Evolutionary conservation across 352 stramenopile species (phyloP).

Genomic region (Phytophthora rubi): DNA sequence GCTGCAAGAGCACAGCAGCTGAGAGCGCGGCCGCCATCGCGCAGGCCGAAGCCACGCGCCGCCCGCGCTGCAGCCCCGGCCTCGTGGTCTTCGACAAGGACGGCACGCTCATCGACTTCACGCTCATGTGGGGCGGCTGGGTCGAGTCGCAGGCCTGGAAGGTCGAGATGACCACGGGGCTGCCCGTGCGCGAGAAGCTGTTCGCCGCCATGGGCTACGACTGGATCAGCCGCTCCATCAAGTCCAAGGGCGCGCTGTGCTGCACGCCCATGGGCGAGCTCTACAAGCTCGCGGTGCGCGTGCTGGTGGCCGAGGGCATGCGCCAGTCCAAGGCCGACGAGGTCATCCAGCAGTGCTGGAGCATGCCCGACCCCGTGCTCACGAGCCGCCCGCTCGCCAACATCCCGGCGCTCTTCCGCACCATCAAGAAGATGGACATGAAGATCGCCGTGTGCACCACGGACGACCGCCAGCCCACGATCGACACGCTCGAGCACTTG

Average conservation of each 20-base stretch:
- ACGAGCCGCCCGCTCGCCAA: constrained; percentile 79
- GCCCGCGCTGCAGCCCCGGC: constrained; percentile 56
- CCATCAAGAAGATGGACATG: constrained; percentile 85
- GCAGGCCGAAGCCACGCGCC: constrained; percentile 30
- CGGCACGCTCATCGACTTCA: constrained; percentile 91
- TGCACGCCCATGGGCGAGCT: constrained; percentile 88
- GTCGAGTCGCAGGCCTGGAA: constrained; percentile 86
- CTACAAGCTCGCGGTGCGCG: constrained; percentile 80
- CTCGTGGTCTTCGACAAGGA: constrained; percentile 92
- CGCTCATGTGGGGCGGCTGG: constrained; percentile 90
- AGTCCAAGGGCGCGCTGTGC: constrained; percentile 82
- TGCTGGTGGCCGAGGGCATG: constrained; percentile 80
- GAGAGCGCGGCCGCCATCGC: constrained; percentile 35
- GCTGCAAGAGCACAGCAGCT: constrained; percentile 34
- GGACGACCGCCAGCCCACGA: constrained; percentile 80
- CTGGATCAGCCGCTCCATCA: constrained; percentile 82
- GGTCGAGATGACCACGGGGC: constrained; percentile 82
- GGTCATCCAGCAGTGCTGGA: constrained; percentile 82
- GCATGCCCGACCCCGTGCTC: constrained; percentile 79
- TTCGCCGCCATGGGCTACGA: constrained; percentile 90
- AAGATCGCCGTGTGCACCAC: constrained; percentile 91
- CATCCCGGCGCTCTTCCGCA: constrained; percentile 79
- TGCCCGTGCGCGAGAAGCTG: constrained; percentile 85
- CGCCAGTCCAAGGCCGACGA: constrained; percentile 58
- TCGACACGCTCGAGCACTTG: constrained; percentile 81